Evolutionary conservation across 208 protist species (phyloP).

Genomic region (Trypanosoma avium): DNA sequence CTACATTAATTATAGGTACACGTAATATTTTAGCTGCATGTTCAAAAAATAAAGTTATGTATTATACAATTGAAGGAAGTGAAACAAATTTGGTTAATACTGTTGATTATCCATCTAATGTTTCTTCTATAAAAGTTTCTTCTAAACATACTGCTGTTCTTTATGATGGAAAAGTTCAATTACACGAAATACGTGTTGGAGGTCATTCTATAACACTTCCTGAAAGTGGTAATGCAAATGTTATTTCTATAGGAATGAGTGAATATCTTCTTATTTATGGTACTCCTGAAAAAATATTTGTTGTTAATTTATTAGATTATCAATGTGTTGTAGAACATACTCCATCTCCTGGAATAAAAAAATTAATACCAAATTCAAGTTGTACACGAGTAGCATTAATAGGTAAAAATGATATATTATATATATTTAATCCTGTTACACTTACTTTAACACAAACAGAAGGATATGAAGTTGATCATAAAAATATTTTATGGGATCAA

Average conservation of each 20-base stretch:
- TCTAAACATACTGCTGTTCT: conserved; percentile 84
- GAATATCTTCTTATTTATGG: conserved; percentile 94
- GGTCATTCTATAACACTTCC: conserved; percentile 56
- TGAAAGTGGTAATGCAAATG: conserved; percentile 43
- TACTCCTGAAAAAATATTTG: conserved; percentile 65
- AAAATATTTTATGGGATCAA: conserved; percentile 91
- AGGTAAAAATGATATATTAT: conserved; percentile 80
- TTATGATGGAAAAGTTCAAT: conserved; percentile 76
- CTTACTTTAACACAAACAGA: conserved; percentile 79
- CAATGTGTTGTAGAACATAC: conserved; percentile 84
- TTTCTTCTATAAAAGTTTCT: conserved; percentile 78
- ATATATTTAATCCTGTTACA: conserved; percentile 92
- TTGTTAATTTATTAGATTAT: conserved; percentile 87
- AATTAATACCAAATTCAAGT: conserved; percentile 78
- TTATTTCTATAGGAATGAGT: conserved; percentile 88
- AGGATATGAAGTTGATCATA: conserved; percentile 57
- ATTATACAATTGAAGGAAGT: conserved; percentile 58
- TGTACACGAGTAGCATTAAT: conserved; percentile 93
- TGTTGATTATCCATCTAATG: conserved; percentile 72
- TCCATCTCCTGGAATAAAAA: conserved; percentile 59
- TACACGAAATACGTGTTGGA: conserved; percentile 79
- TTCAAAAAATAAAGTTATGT: conserved; percentile 76
- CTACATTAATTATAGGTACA: conserved; percentile 81
- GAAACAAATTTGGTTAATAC: conserved; percentile 37
- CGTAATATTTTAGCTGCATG: conserved; percentile 84